Evolutionary conservation across 2,329 filamentous ascomycete species (phyloP).

Genomic region (Ophiosphaerella korrae): DNA sequence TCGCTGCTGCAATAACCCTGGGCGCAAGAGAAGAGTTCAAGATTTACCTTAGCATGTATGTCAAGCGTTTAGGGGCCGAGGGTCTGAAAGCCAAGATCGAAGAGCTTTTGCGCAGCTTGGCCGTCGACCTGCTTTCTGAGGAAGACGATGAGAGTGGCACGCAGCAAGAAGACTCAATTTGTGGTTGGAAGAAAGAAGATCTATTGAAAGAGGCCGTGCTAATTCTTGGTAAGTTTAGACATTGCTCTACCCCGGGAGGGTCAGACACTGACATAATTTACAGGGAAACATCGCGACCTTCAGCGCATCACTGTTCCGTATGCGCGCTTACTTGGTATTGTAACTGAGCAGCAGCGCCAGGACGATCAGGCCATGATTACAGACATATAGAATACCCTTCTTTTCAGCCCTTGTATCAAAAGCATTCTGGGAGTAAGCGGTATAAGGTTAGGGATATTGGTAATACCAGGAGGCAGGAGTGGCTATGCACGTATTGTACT

Average conservation of each 20-base stretch:
- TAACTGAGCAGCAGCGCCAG: constrained; percentile 32
- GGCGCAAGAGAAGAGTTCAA: constrained; percentile 91
- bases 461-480: background rate
- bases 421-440: background rate
- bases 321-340: constrained; percentile 62
- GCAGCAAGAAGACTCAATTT: constrained; percentile 70
- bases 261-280: constrained; percentile 34
- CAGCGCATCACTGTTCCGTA: constrained; percentile 96
- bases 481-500: no score
- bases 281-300: constrained; percentile 93
- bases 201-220: constrained; percentile 88
- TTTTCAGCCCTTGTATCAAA: constrained; percentile 8
- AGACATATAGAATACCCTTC: constrained; percentile 33
- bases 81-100: constrained; percentile 87
- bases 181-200: constrained; percentile 88
- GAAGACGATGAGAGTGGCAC: constrained; percentile 63
- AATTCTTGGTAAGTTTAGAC: constrained; percentile 72
- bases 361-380: constrained; percentile 45
- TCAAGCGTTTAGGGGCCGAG: constrained; percentile 91
- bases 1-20: constrained; percentile 84
- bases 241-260: background rate
- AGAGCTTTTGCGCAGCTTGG: constrained; percentile 80
- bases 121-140: constrained; percentile 70
- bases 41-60: constrained; percentile 96
- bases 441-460: background rate